Conservation (phyloP, 805 yeast genomes). For the Schwanniomyces sp. region DNA sequence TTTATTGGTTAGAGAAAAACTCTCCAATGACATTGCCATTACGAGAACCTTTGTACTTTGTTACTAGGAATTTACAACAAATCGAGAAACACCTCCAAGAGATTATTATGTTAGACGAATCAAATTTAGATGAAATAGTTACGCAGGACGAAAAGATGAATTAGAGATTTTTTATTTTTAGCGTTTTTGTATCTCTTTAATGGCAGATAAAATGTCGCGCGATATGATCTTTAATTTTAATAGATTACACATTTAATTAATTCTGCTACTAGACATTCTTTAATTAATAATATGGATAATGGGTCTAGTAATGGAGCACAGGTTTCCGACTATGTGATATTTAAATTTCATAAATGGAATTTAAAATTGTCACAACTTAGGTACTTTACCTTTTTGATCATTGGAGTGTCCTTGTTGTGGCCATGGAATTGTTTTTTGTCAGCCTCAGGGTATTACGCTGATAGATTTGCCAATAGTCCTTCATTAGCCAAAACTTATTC, state of each 20-base stretch:
- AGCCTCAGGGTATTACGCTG: constrained; percentile 77
- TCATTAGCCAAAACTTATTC: constrained; percentile 59
- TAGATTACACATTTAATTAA: neutral
- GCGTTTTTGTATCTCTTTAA: neutral
- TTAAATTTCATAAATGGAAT: constrained; percentile 6
- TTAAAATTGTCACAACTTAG: constrained; percentile 29
- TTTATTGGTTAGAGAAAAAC: constrained; percentile 63
- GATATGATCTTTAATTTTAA: neutral
- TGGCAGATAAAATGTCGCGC: neutral
- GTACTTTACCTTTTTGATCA: constrained; percentile 60
- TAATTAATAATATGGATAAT: neutral
- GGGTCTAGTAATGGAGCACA: neutral
- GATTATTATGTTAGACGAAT: neutral
- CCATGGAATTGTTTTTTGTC: constrained; percentile 94
- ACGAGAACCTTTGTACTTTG: constrained; percentile 64
- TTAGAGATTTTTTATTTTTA: neutral
- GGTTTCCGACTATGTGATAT: constrained; percentile 18
- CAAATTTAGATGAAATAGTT: neutral
- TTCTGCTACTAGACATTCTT: neutral
- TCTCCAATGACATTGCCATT: constrained; percentile 74
- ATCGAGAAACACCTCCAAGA: constrained; percentile 17
- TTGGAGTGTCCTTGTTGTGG: constrained; percentile 86
- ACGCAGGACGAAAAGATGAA: neutral
- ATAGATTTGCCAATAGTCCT: constrained; percentile 54
- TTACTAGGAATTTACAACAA: constrained; percentile 31